Percentiles rank a stretch among this genome's conserved stretches.
phyloP scores from a whole-genome alignment of 345 rosid species.

The Rhodamnia argentea region DNA sequence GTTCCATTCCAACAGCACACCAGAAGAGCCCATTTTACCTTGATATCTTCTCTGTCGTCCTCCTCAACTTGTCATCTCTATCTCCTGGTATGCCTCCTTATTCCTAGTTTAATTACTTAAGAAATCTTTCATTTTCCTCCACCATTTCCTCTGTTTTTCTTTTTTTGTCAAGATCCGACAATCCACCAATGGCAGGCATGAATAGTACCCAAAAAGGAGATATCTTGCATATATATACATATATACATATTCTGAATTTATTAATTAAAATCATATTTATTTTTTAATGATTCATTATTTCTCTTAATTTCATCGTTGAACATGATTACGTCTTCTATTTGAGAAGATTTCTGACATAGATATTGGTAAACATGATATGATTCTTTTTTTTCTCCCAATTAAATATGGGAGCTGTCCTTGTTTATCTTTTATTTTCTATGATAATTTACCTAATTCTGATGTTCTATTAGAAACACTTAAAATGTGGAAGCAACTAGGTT shows the following conservation, averaged over 20 bases:
- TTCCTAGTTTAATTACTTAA: neutral
- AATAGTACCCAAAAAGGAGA: neutral
- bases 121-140: neutral
- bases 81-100: neutral
- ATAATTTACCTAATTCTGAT: neutral
- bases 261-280: no score
- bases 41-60: neutral
- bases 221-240: neutral
- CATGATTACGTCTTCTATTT: neutral
- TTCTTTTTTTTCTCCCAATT: neutral
- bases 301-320: neutral
- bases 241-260: neutral
- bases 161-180: neutral
- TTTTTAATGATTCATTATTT: neutral
- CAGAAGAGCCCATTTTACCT: neutral
- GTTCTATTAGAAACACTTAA: neutral
- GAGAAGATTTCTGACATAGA: neutral
- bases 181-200: neutral
- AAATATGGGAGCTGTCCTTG: neutral
- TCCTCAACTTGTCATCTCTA: neutral
- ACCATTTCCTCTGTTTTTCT: neutral
- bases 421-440: neutral
- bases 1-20: neutral
- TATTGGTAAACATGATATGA: neutral
- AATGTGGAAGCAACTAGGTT: neutral